These are phyloP conservation scores for Alternaria brassicicola DNA, from an alignment of 2,329 filamentous ascomycete genomes.

Conservation along the genomic window DNA sequence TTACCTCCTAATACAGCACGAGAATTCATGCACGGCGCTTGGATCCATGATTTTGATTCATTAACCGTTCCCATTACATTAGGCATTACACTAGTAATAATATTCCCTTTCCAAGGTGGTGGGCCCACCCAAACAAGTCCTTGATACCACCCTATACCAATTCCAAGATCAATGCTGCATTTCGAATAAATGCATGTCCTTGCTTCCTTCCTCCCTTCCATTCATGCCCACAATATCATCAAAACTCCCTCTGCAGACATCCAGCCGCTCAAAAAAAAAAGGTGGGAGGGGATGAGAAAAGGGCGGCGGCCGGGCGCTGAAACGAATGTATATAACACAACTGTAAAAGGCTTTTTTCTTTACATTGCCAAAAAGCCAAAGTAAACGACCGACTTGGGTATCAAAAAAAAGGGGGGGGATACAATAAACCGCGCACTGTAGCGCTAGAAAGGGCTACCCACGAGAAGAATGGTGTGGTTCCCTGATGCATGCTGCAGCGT, in stretches of 20 bases:
- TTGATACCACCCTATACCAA: conserved; percentile 3
- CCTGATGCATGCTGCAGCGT: conserved; percentile 13
- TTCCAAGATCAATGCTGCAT: background rate
- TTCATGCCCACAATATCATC: background rate
- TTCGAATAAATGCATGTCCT: background rate
- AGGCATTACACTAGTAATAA: conserved; percentile 44
- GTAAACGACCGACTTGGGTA: conserved; percentile 46
- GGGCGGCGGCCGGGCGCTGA: conserved; percentile 26
- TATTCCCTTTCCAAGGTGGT: conserved; percentile 17
- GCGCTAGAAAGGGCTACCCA: conserved; percentile 19
- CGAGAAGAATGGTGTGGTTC: conserved; percentile 19
- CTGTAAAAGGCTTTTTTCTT: conserved; percentile 15
- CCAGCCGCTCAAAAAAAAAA: conserved; percentile 27
- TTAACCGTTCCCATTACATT: conserved; percentile 29
- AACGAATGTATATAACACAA: conserved; percentile 40
- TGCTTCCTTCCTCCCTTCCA: conserved; percentile 6
- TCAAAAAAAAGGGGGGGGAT: conserved; percentile 36
- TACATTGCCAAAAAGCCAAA: conserved; percentile 13
- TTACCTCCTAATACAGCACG: background rate
- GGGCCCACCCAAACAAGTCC: background rate
- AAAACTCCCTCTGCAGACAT: conserved; percentile 22
- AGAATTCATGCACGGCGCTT: background rate
- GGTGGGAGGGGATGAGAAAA: conserved; percentile 21
- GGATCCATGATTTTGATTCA: background rate
- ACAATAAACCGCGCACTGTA: conserved; percentile 24